Conservation (phyloP, 805 yeast genomes). For the Kodamaea jinghongensis region DNA sequence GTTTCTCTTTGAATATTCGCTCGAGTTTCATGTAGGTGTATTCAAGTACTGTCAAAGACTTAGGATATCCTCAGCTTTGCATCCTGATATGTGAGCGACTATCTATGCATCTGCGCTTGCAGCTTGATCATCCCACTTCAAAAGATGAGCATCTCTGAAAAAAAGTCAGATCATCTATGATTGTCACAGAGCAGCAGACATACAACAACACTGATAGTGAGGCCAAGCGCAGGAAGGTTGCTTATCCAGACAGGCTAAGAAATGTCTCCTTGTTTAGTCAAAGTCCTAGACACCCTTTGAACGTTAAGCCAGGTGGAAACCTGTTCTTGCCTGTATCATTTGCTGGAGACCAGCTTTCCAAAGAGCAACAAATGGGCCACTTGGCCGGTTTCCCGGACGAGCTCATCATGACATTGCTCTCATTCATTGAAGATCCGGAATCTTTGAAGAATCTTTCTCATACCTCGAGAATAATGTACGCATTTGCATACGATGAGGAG, state of each 20-base stretch:
- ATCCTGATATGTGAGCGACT: too few species aligned
- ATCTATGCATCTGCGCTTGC: too few species aligned
- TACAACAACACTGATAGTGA: neutral
- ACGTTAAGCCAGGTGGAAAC: conserved; percentile 77
- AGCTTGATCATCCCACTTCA: too few species aligned
- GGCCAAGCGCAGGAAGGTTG: conserved; percentile 8
- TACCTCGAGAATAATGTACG: conserved; percentile 66
- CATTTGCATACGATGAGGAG: conserved; percentile 73
- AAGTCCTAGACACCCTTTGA: conserved; percentile 61
- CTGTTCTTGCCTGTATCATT: conserved; percentile 36
- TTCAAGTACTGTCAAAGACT: too few species aligned
- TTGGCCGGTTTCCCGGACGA: conserved; percentile 62
- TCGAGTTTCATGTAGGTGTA: too few species aligned
- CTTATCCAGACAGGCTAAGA: conserved; percentile 11
- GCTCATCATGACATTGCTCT: conserved; percentile 50
- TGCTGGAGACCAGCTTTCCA: conserved; percentile 12
- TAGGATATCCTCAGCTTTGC: too few species aligned
- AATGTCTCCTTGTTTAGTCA: conserved; percentile 21
- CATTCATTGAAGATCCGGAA: conserved; percentile 43
- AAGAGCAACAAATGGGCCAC: conserved; percentile 48
- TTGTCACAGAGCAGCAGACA: too few species aligned
- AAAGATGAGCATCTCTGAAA: too few species aligned
- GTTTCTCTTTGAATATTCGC: too few species aligned
- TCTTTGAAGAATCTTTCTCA: conserved; percentile 55
- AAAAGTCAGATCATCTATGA: too few species aligned